These are phyloP conservation scores for Pichia phayaonensis DNA, from an alignment of 805 yeast genomes.

Conservation along the genomic window DNA sequence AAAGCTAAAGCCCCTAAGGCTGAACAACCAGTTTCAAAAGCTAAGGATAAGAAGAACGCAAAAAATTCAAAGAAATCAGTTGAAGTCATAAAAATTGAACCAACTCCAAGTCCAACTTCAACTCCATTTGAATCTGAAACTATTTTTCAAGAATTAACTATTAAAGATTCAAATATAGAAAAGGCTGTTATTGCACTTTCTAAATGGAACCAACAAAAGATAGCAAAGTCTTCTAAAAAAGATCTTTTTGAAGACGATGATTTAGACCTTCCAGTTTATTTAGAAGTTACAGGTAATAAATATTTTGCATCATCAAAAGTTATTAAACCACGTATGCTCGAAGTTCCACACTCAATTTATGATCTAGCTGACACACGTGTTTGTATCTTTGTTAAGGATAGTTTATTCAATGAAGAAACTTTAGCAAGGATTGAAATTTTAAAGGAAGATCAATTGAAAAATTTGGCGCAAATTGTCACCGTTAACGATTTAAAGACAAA, in stretches of 20 bases:
- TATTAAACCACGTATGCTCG: conserved; percentile 47
- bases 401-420: conserved; percentile 36
- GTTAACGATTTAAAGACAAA: conserved; percentile 72
- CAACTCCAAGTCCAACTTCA: not conserved
- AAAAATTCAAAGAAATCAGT: not conserved
- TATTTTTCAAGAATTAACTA: conserved; percentile 13
- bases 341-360: conserved; percentile 41
- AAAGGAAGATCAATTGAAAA: conserved; percentile 33
- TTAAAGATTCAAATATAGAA: conserved; percentile 23
- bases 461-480: conserved; percentile 51
- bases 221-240: conserved; percentile 18
- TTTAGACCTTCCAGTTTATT: conserved; percentile 44
- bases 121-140: not conserved
- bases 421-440: conserved; percentile 37
- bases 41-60: not conserved
- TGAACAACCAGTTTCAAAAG: not conserved
- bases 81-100: not conserved
- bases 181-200: conserved; percentile 61
- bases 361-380: conserved; percentile 34
- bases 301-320: conserved; percentile 52
- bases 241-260: conserved; percentile 60
- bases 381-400: conserved; percentile 67
- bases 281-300: conserved; percentile 60
- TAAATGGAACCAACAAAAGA: conserved; percentile 41
- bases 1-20: not conserved